Conservation (phyloP, 768 basidiomycete species). For the Boletales sp. region DNA sequence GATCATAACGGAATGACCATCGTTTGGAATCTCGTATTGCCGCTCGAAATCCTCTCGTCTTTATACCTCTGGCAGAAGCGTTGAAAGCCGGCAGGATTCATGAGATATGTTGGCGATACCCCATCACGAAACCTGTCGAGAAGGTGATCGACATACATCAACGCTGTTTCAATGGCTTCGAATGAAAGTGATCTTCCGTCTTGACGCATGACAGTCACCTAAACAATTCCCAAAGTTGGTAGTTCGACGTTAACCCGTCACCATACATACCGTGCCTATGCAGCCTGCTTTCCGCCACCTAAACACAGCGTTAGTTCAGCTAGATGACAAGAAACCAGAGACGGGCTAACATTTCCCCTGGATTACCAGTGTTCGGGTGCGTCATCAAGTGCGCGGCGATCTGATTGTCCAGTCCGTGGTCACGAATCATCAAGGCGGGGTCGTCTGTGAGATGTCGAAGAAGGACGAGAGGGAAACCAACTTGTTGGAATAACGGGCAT, state of each 20-base stretch:
- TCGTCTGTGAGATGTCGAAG: conserved; percentile 23
- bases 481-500: conserved; percentile 25
- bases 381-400: conserved; percentile 28
- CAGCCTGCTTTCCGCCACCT: conserved; percentile 26
- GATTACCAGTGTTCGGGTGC: conserved; percentile 23
- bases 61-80: conserved; percentile 23
- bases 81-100: conserved; percentile 23
- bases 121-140: conserved; percentile 27
- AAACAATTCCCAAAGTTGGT: not conserved
- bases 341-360: conserved; percentile 18
- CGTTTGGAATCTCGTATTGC: conserved; percentile 7
- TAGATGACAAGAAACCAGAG: not conserved
- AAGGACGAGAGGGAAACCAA: conserved; percentile 28
- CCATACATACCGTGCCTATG: conserved; percentile 22
- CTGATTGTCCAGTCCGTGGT: conserved; percentile 28
- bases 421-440: conserved; percentile 17
- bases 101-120: conserved; percentile 7
- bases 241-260: too few relatives aligned
- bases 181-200: conserved; percentile 22
- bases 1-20: conserved; percentile 23
- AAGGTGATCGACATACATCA: conserved; percentile 34
- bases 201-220: conserved; percentile 27
- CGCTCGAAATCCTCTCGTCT: conserved; percentile 12
- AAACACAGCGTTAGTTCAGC: not conserved
- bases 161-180: conserved; percentile 24